Evolutionary conservation across 208 protist genomes (phyloP).

Genomic region (Leishmania turanica): DNA sequence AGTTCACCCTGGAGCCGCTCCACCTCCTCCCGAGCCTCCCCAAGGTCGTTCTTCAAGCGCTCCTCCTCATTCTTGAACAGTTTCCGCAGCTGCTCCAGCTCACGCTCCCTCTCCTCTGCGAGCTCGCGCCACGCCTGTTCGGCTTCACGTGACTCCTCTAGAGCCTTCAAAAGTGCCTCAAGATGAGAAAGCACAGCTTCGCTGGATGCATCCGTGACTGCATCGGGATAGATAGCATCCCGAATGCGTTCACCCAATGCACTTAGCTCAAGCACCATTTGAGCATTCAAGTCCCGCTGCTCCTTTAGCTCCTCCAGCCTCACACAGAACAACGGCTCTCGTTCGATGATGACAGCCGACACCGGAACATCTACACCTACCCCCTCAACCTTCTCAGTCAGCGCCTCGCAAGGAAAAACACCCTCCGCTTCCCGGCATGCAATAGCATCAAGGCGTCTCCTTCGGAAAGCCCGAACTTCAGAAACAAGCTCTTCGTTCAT

Average conservation of each 20-base stretch:
- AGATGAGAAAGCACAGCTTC: slow-evolving; percentile 37
- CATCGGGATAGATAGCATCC: slow-evolving; percentile 18
- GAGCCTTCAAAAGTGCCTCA: slow-evolving; percentile 37
- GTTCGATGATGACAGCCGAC: slow-evolving; percentile 1
- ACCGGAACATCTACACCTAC: neutral
- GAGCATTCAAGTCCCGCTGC: slow-evolving; percentile 27
- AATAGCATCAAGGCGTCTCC: slow-evolving; percentile 28
- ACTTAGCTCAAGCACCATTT: slow-evolving; percentile 26
- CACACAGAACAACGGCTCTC: slow-evolving; percentile 35
- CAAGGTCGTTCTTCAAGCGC: slow-evolving; percentile 30
- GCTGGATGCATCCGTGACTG: neutral
- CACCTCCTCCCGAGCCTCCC: slow-evolving; percentile 21
- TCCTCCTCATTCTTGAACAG: slow-evolving; percentile 30
- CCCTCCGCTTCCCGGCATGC: slow-evolving; percentile 20
- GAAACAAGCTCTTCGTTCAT: neutral
- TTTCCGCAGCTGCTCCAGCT: slow-evolving; percentile 23
- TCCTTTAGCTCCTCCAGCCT: slow-evolving; percentile 38
- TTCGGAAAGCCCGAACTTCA: neutral
- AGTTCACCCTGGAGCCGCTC: slow-evolving; percentile 42
- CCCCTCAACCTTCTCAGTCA: accelerated
- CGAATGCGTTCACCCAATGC: slow-evolving; percentile 29
- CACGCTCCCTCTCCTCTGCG: slow-evolving; percentile 14
- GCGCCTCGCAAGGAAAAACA: neutral
- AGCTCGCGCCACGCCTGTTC: slow-evolving; percentile 19
- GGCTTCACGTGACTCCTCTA: slow-evolving; percentile 15